These are phyloP conservation scores for Brassica incana DNA, from an alignment of 345 rosid species.

Conservation along the genomic window DNA sequence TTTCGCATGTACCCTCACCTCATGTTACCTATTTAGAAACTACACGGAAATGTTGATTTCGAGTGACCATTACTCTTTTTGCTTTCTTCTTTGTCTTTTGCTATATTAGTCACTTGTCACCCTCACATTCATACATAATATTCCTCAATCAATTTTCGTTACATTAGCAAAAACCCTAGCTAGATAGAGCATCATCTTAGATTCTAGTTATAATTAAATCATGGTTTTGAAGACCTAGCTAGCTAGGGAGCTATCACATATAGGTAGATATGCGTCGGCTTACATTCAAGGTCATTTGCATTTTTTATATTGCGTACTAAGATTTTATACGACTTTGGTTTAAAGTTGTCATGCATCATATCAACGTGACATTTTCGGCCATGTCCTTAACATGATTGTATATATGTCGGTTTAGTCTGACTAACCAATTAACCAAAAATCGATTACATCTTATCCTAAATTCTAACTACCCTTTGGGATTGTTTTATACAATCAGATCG, in stretches of 20 bases:
- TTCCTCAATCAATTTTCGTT: slow-evolving; percentile 14
- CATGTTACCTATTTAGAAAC: slow-evolving; percentile 40
- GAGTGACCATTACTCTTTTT: slow-evolving; percentile 29
- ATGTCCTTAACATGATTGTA: background rate
- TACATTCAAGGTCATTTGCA: background rate
- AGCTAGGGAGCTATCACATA: slow-evolving; percentile 12
- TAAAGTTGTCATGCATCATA: slow-evolving; percentile 5
- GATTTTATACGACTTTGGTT: slow-evolving; percentile 17
- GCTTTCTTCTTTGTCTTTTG: slow-evolving; percentile 29
- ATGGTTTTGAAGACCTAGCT: slow-evolving; percentile 23
- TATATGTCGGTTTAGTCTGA: background rate
- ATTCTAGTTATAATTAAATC: slow-evolving; percentile 3
- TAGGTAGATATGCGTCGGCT: slow-evolving; percentile 32
- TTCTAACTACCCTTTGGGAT: background rate
- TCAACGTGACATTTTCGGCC: background rate
- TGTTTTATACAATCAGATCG: background rate
- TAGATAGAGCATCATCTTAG: slow-evolving; percentile 8
- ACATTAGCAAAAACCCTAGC: slow-evolving; percentile 18
- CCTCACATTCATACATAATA: slow-evolving; percentile 16
- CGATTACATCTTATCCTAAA: background rate
- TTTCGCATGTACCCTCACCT: slow-evolving; percentile 23
- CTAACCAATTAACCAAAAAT: background rate
- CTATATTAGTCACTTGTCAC: slow-evolving; percentile 35
- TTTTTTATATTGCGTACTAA: slow-evolving; percentile 15
- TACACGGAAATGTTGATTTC: slow-evolving; percentile 24